phyloP scores from a whole-genome alignment of 805 yeast genomes.

The Starmerella asiatica region DNA sequence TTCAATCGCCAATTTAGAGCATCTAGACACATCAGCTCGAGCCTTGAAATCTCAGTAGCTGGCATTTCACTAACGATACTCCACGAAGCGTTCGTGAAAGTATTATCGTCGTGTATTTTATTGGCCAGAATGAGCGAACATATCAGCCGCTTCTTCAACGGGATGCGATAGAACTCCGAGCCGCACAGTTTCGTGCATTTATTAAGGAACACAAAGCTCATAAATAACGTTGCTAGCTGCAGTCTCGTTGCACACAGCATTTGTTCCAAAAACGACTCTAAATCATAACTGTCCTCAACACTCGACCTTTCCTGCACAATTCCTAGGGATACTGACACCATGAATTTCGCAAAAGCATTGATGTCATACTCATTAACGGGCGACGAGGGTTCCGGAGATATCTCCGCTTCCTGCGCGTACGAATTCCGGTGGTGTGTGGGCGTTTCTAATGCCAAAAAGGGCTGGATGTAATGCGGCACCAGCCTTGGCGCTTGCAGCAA shows the following conservation, averaged over 20 bases:
- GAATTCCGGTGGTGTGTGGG: neutral
- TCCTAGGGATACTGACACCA: conserved; percentile 36
- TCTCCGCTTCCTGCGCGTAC: neutral
- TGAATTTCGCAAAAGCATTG: conserved; percentile 62
- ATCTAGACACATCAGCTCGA: conserved; percentile 59
- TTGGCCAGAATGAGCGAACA: conserved; percentile 72
- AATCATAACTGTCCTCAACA: neutral
- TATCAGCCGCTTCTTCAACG: conserved; percentile 35
- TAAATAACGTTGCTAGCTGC: conserved; percentile 66
- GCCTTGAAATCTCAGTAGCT: conserved; percentile 42
- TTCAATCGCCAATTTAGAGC: conserved; percentile 13
- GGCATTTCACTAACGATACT: conserved; percentile 82
- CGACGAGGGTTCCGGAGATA: conserved; percentile 2
- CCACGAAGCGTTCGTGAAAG: conserved; percentile 93
- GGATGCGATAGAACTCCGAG: conserved; percentile 26
- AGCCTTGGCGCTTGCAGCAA: neutral
- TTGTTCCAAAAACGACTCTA: conserved; percentile 38
- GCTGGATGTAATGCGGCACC: conserved; percentile 1
- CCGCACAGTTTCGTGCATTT: conserved; percentile 25
- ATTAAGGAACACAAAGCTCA: conserved; percentile 67
- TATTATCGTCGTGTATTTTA: conserved; percentile 91
- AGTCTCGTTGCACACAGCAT: conserved; percentile 78
- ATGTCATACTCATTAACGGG: conserved; percentile 54
- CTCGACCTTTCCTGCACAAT: conserved; percentile 4
- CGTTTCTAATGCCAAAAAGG: neutral